A percentile compares a stretch with the other conserved stretches of the same genome.
Conservation (phyloP, 78 protist genomes). For the Dictyostelium firmibasis region DNA sequence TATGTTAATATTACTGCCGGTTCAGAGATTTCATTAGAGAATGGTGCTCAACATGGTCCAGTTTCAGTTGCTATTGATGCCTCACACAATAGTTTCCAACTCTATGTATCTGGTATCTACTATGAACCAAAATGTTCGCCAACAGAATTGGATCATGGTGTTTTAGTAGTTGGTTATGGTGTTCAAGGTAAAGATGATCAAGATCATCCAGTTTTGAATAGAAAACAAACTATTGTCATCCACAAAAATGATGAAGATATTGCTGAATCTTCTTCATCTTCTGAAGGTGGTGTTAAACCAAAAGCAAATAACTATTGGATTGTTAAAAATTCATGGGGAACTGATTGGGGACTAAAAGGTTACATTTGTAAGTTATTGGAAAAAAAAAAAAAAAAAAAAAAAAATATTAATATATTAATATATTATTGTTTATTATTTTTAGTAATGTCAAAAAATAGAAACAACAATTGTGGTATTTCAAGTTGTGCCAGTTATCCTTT, state of each 20-base stretch:
- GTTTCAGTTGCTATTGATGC: slow-evolving; percentile 94
- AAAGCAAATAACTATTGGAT: slow-evolving; percentile 68
- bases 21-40: not conserved
- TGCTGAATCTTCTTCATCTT: slow-evolving; percentile 46
- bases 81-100: slow-evolving; percentile 82
- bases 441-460: not conserved
- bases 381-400: too few relatives aligned
- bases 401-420: too few relatives aligned
- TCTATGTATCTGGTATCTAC: slow-evolving; percentile 89
- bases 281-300: slow-evolving; percentile 59
- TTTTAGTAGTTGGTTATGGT: slow-evolving; percentile 90
- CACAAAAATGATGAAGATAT: not conserved
- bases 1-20: slow-evolving; percentile 59
- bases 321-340: slow-evolving; percentile 92
- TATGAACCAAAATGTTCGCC: slow-evolving; percentile 80
- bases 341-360: not conserved
- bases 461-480: not conserved
- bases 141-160: slow-evolving; percentile 89
- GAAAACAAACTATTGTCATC: not conserved
- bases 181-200: not conserved
- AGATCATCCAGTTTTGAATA: not conserved
- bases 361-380: not conserved
- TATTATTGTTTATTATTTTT: too few relatives aligned
- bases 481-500: too few relatives aligned
- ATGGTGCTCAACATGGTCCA: slow-evolving; percentile 65